Conservation (phyloP, 257 asterid genomes). For the Nicotiana paniculata region DNA sequence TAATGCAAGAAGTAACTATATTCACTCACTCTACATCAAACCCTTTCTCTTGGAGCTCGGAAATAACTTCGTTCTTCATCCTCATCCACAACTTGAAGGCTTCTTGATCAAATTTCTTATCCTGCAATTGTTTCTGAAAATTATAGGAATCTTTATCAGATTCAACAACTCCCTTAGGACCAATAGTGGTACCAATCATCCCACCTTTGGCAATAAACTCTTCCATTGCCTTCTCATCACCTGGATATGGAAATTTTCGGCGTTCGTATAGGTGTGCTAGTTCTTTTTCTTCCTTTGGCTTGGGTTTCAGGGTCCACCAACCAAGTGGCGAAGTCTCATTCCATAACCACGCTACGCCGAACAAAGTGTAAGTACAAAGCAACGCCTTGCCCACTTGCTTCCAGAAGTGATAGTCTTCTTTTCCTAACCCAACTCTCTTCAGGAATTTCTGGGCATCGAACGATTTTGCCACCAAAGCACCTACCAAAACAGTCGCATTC, state of each 20-base stretch:
- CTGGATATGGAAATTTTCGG: conserved; percentile 77
- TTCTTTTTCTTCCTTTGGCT: conserved; percentile 84
- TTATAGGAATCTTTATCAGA: conserved; percentile 50
- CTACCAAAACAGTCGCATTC: background rate
- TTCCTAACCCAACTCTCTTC: conserved; percentile 70
- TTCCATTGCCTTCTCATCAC: conserved; percentile 83
- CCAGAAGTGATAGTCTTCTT: conserved; percentile 91
- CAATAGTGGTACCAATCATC: conserved; percentile 91
- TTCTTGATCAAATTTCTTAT: conserved; percentile 80
- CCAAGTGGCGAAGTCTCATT: conserved; percentile 93
- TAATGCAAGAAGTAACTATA: background rate
- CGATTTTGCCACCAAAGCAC: conserved; percentile 25
- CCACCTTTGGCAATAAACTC: conserved; percentile 84
- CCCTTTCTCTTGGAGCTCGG: conserved; percentile 78
- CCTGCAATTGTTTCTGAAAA: conserved; percentile 78
- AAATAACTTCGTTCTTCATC: conserved; percentile 71
- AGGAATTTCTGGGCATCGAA: conserved; percentile 51
- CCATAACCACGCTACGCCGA: conserved; percentile 64
- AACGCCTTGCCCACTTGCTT: conserved; percentile 76
- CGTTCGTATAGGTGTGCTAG: conserved; percentile 80
- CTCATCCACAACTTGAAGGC: conserved; percentile 84
- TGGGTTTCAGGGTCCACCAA: conserved; percentile 87
- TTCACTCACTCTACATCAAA: conserved; percentile 30
- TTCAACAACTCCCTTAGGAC: conserved; percentile 81
- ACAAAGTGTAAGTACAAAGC: conserved; percentile 66